A percentile compares a stretch with the other conserved stretches of the same genome.
These are phyloP conservation scores for Candida qinlingensis DNA, from an alignment of 805 yeast genomes.

Conservation along the genomic window DNA sequence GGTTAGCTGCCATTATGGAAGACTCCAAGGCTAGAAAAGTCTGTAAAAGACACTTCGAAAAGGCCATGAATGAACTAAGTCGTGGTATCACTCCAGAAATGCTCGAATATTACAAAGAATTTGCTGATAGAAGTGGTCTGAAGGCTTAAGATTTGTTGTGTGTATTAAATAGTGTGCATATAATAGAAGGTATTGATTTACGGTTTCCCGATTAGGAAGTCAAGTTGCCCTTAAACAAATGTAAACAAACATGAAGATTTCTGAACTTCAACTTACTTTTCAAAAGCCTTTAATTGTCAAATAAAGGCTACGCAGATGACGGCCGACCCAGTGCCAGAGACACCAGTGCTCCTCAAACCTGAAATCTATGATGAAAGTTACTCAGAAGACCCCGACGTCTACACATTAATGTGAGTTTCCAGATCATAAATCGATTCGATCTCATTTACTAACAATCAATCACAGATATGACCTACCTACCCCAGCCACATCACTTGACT, in stretches of 20 bases:
- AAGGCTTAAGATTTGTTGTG: constrained; percentile 13
- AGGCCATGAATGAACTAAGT: constrained; percentile 63
- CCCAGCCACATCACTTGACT: constrained; percentile 15
- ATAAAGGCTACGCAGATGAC: constrained; percentile 1
- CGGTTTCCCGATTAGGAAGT: not conserved
- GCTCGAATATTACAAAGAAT: constrained; percentile 65
- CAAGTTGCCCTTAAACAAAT: not conserved
- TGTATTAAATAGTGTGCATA: not conserved
- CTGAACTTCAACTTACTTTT: too few species aligned
- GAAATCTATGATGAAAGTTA: constrained; percentile 18
- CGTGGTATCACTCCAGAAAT: constrained; percentile 82
- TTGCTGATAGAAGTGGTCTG: constrained; percentile 36
- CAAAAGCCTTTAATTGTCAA: not conserved
- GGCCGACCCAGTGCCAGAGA: constrained; percentile 3
- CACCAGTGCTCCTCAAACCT: constrained; percentile 20
- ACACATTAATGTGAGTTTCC: constrained; percentile 17
- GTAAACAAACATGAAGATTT: not conserved
- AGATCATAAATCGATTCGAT: not conserved
- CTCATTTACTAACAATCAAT: not conserved
- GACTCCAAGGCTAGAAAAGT: constrained; percentile 50
- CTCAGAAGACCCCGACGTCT: constrained; percentile 18
- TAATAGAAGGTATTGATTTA: not conserved
- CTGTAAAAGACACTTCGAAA: constrained; percentile 59
- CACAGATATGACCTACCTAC: constrained; percentile 18
- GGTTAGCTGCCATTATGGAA: constrained; percentile 89